Base-by-base conservation (phyloP, 23 red algal genomes). In the Gracilaria vermiculophylla region DNA sequence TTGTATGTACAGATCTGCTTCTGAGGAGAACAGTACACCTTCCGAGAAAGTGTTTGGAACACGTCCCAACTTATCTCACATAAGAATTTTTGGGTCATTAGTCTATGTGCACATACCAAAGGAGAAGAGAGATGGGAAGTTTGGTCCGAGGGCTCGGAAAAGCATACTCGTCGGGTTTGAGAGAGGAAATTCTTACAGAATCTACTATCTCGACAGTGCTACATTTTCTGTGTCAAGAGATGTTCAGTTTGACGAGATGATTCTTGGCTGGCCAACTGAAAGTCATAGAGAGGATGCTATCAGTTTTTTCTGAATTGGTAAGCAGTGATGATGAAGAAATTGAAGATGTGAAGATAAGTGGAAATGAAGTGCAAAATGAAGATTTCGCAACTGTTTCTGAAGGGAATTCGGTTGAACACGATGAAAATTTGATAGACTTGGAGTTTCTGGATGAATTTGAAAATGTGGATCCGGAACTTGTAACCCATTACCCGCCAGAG, bases 151-250 rank as follows among this genome's bases (percentile, higher is more conserved):
- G 16, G 62, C 80, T 24, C 1, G 25, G 21, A 53, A 65, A 50
- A 32, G 55, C 7, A 48, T 51, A 20, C n/a, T 83, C 20, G 55
- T 83, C 7, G 80, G 57, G 6, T 66, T 83, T 66, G 80, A 58
- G 19, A 83, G 44, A 65, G 80, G 80, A 2, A 83, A 83, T 51
- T 65, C 34, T 3, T 83, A 83, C 80, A 83, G 21, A 47, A 64
- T 70, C 6, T 70, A 69, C 57, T 21, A 65, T 19, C 80, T 61
- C 6, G 56, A 70, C 40, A 48, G 28, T 48, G 3, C 14, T 45
- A 51, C 29, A 4, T 41, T 48, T 12, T 48, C 62, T 17, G 80
- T 83, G 2, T 83, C 60, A 0, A 8, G 80, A 9, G 80, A 83
- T 53, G 80, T 83, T 3, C 25, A 42, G 11, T 83, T 83, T 29